Evolutionary conservation across 1,139 yeast genomes (phyloP).

Genomic region (Yamadazyma oceani): DNA sequence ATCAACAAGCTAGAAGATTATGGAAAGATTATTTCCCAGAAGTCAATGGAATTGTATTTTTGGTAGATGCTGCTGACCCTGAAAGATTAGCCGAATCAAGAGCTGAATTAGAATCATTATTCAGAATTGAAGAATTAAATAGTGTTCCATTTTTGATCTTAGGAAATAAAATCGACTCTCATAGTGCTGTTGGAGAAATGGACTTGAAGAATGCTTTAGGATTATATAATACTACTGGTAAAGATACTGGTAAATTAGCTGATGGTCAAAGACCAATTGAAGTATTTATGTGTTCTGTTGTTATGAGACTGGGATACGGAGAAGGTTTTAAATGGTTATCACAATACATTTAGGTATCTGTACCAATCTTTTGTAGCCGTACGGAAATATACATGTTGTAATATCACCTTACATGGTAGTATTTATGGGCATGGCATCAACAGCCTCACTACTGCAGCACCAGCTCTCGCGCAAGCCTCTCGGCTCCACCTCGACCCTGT

Average conservation of each 20-base stretch:
- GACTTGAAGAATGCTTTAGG: constrained; percentile 92
- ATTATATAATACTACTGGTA: constrained; percentile 83
- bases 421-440: too few species aligned
- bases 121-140: constrained; percentile 86
- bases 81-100: constrained; percentile 93
- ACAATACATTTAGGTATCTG: constrained; percentile 66
- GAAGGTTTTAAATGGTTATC: constrained; percentile 97
- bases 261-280: constrained; percentile 90
- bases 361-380: too few species aligned
- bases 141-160: constrained; percentile 89
- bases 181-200: constrained; percentile 92
- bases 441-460: too few species aligned
- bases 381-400: too few species aligned
- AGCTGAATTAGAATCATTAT: constrained; percentile 89
- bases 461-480: too few species aligned
- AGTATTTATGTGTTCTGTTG: constrained; percentile 95
- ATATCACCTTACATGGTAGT: too few species aligned
- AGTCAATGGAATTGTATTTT: constrained; percentile 93
- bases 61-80: constrained; percentile 96
- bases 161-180: constrained; percentile 96
- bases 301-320: constrained; percentile 94
- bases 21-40: constrained; percentile 99
- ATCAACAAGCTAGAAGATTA: constrained; percentile 96
- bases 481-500: too few species aligned
- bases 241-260: constrained; percentile 65